phyloP scores from a whole-genome alignment of 768 basidiomycete species.

The Naganishia onofrii region DNA sequence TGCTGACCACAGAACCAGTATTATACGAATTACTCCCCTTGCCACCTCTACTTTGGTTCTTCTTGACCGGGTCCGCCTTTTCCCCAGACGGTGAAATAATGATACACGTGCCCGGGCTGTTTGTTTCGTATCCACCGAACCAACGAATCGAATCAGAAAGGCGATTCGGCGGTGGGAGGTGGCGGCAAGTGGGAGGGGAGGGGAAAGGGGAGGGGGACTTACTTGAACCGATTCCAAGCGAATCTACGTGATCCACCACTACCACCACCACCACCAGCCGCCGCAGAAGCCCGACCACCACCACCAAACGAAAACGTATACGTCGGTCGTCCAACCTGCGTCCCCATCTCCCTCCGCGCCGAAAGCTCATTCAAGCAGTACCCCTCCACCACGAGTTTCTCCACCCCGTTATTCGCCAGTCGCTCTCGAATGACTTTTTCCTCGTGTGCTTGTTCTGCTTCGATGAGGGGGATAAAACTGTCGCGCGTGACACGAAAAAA shows the following conservation, averaged over 20 bases:
- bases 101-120: conserved; percentile 68
- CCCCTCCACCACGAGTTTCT: conserved; percentile 22
- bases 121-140: too few relatives aligned
- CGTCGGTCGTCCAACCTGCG: conserved; percentile 60
- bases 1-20: conserved; percentile 37
- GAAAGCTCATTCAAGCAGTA: conserved; percentile 54
- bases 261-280: too few relatives aligned
- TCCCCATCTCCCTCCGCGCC: conserved; percentile 65
- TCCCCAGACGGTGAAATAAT: conserved; percentile 66
- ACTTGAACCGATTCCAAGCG: conserved; percentile 71
- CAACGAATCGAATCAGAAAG: too few relatives aligned
- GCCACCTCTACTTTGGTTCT: conserved; percentile 55
- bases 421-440: conserved; percentile 2
- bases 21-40: conserved; percentile 16
- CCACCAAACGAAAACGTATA: conserved; percentile 62
- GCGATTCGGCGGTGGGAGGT: too few relatives aligned
- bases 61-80: conserved; percentile 55
- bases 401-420: background rate
- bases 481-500: too few relatives aligned
- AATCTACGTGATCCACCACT: conserved; percentile 57
- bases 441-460: conserved; percentile 19
- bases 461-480: conserved; percentile 13
- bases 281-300: too few relatives aligned
- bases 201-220: conserved; percentile 50
- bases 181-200: too few relatives aligned